Conservation (phyloP, 2,329 filamentous ascomycete species). For the Fusarium irregulare region DNA sequence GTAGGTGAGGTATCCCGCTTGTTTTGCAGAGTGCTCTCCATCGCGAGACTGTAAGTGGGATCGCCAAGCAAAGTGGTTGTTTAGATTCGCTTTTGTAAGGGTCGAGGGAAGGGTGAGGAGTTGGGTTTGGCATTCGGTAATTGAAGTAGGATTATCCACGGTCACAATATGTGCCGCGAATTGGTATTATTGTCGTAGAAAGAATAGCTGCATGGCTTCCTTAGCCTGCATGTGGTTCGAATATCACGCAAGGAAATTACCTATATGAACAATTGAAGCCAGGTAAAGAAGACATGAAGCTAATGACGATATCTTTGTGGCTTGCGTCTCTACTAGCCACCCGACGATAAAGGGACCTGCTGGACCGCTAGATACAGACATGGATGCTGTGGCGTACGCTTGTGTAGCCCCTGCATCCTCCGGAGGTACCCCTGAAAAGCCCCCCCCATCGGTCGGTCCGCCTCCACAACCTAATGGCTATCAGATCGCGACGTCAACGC, state of each 20-base stretch:
- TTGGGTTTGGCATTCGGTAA: not conserved
- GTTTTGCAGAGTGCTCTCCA: conserved; percentile 27
- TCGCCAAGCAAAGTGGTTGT: not conserved
- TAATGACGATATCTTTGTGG: conserved; percentile 34
- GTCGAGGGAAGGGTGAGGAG: conserved; percentile 4
- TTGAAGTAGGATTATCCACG: conserved; percentile 1
- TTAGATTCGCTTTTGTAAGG: not conserved
- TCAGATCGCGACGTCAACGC: conserved; percentile 36
- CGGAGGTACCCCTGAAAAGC: conserved; percentile 38
- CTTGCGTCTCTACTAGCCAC: conserved; percentile 17
- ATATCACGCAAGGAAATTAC: not conserved
- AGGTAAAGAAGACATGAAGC: conserved; percentile 23
- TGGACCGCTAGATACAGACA: conserved; percentile 10
- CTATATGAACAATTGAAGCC: conserved; percentile 18
- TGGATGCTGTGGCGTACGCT: conserved; percentile 33
- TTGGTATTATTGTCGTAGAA: conserved; percentile 1
- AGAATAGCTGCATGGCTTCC: conserved; percentile 13
- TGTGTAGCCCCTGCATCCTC: conserved; percentile 33
- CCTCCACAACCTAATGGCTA: conserved; percentile 30
- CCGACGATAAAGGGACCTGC: not conserved
- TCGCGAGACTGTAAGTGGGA: conserved; percentile 4
- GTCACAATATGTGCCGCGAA: conserved; percentile 11
- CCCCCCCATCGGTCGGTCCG: conserved; percentile 25
- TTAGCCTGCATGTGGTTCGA: not conserved
- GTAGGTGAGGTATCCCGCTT: conserved; percentile 33